phyloP scores from a whole-genome alignment of 2,329 filamentous ascomycete genomes.

The Alternaria metachromatica region DNA sequence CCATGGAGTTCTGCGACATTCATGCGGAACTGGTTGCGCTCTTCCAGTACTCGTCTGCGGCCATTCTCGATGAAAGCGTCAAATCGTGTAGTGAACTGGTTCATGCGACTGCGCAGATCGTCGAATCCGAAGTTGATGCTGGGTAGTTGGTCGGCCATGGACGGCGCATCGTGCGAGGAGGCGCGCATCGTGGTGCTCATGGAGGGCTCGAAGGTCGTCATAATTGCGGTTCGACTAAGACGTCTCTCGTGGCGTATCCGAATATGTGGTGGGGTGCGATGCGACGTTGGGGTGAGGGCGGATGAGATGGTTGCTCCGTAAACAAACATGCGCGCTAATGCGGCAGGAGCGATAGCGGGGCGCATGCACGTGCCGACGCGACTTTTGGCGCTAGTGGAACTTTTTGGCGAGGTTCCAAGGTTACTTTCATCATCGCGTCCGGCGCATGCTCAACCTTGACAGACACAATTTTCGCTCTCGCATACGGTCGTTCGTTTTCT shows the following conservation, averaged over 20 bases:
- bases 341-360: constrained; percentile 10
- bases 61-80: constrained; percentile 94
- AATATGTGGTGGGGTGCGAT: constrained; percentile 27
- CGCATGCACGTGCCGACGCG: constrained; percentile 39
- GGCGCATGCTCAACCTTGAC: background rate
- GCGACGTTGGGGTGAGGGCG: constrained; percentile 4
- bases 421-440: constrained; percentile 13
- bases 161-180: constrained; percentile 65
- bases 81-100: constrained; percentile 86
- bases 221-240: constrained; percentile 48
- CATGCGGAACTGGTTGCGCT: constrained; percentile 92
- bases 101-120: constrained; percentile 92
- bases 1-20: constrained; percentile 86
- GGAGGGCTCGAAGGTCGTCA: constrained; percentile 72
- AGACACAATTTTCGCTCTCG: background rate
- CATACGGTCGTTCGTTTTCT: background rate
- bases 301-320: constrained; percentile 38
- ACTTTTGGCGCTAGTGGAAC: constrained; percentile 30
- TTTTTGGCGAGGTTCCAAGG: constrained; percentile 15
- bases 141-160: constrained; percentile 79
- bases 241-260: background rate
- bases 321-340: constrained; percentile 32
- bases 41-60: constrained; percentile 85
- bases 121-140: constrained; percentile 96
- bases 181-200: constrained; percentile 70